Evolutionary conservation across 2,329 filamentous ascomycete species (phyloP).

Genomic region (Thielaviopsis ethacetica): DNA sequence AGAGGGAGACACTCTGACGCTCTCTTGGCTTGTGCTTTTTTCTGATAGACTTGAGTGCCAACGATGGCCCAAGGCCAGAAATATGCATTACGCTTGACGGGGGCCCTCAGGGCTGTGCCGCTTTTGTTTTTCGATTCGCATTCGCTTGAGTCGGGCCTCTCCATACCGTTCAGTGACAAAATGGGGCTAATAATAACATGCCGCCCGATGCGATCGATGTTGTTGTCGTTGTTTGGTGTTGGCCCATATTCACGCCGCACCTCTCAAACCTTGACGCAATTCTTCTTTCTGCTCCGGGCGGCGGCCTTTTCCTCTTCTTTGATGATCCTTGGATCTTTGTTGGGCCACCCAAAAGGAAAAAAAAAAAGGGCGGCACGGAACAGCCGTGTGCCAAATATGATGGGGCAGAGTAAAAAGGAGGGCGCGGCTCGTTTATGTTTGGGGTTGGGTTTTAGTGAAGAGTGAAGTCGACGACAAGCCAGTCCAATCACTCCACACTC

Average conservation of each 20-base stretch:
- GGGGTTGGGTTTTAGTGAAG: too few relatives aligned
- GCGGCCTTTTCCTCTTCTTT: background rate
- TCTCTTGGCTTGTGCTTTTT: background rate
- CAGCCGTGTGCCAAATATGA: background rate
- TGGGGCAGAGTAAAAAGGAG: background rate
- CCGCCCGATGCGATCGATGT: background rate
- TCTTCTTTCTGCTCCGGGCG: background rate
- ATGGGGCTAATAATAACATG: background rate
- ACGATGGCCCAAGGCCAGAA: background rate
- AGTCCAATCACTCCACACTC: too few relatives aligned
- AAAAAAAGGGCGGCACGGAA: background rate
- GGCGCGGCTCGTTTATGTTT: too few relatives aligned
- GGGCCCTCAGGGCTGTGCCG: background rate
- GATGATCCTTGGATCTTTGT: background rate
- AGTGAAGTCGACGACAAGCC: too few relatives aligned
- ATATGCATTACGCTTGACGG: background rate
- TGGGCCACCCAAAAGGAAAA: background rate
- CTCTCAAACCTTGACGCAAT: background rate
- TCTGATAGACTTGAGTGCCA: background rate
- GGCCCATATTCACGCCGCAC: background rate
- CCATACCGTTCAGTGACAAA: too few relatives aligned
- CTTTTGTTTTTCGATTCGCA: background rate
- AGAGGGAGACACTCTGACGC: background rate
- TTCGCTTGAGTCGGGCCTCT: too few relatives aligned
- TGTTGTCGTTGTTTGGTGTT: background rate